phyloP scores from a whole-genome alignment of 805 yeast species.

The Wickerhamiella spandovensis region DNA sequence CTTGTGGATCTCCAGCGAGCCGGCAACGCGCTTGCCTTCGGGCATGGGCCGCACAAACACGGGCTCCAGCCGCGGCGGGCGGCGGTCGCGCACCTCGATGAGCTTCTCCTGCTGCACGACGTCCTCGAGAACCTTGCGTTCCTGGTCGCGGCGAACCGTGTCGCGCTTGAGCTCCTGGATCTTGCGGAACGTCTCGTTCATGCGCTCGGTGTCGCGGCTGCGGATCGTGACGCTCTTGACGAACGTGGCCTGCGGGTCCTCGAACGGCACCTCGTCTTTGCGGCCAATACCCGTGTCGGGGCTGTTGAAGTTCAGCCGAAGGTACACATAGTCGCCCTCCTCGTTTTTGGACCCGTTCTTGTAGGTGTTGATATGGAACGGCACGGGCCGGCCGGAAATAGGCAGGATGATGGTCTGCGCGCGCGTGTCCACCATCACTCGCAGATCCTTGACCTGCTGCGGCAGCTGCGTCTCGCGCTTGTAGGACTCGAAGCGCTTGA shows the following conservation, averaged over 20 bases:
- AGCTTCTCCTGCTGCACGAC: conserved; percentile 86
- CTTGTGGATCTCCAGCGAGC: conserved; percentile 80
- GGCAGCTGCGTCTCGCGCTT: conserved; percentile 91
- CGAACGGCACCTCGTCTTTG: conserved; percentile 78
- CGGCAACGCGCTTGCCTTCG: conserved; percentile 91
- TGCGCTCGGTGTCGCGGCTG: conserved; percentile 80
- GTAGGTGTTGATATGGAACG: conserved; percentile 88
- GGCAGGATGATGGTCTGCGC: conserved; percentile 85
- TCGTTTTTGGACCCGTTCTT: conserved; percentile 91
- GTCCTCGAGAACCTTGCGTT: conserved; percentile 82
- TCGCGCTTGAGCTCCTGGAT: conserved; percentile 88
- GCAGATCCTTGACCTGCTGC: conserved; percentile 62
- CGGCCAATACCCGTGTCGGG: conserved; percentile 74
- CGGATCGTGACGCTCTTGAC: conserved; percentile 77
- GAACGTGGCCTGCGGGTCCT: conserved; percentile 78
- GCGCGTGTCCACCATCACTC: conserved; percentile 75
- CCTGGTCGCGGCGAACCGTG: conserved; percentile 79
- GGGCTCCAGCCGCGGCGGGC: conserved; percentile 76
- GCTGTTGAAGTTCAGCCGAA: conserved; percentile 82
- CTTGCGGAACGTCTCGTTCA: conserved; percentile 78
- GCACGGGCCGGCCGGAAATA: conserved; percentile 91
- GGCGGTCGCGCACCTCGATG: conserved; percentile 65
- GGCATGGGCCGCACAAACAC: conserved; percentile 92
- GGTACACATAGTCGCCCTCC: conserved; percentile 87
- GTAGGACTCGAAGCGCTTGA: conserved; percentile 88